These are phyloP conservation scores for Erucastrum elatum DNA, from an alignment of 345 rosid genomes.

Conservation along the genomic window DNA sequence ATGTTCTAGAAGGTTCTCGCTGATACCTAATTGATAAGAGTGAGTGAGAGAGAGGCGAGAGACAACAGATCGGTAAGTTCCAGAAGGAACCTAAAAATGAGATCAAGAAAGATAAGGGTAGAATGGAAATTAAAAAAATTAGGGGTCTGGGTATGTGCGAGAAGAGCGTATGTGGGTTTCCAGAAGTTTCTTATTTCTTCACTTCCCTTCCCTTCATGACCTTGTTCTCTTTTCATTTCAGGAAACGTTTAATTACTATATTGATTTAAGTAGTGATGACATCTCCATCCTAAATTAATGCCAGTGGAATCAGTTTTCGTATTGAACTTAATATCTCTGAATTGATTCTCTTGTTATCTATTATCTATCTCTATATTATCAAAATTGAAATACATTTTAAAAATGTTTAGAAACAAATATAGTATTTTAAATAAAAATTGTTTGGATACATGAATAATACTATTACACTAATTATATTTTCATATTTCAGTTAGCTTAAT, in stretches of 20 bases:
- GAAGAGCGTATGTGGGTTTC: conserved; percentile 43
- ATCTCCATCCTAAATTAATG: too few species aligned
- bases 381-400: too few species aligned
- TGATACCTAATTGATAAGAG: conserved; percentile 49
- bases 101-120: conserved; percentile 23
- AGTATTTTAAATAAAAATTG: too few species aligned
- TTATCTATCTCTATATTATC: too few species aligned
- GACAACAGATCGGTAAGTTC: conserved; percentile 42
- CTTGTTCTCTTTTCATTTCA: background rate
- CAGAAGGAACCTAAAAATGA: conserved; percentile 37
- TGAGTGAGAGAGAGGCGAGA: conserved; percentile 20
- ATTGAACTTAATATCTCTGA: too few species aligned
- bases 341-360: too few species aligned
- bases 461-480: too few species aligned
- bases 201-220: background rate
- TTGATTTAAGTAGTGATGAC: too few species aligned
- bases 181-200: conserved; percentile 47
- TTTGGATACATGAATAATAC: too few species aligned
- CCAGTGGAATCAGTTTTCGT: too few species aligned
- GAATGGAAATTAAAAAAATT: conserved; percentile 10
- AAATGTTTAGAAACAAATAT: too few species aligned
- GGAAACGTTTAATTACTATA: background rate
- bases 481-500: too few species aligned
- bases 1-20: conserved; percentile 81
- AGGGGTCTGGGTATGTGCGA: conserved; percentile 43